Base-by-base conservation (phyloP, 345 rosid species). In the Adansonia digitata region DNA sequence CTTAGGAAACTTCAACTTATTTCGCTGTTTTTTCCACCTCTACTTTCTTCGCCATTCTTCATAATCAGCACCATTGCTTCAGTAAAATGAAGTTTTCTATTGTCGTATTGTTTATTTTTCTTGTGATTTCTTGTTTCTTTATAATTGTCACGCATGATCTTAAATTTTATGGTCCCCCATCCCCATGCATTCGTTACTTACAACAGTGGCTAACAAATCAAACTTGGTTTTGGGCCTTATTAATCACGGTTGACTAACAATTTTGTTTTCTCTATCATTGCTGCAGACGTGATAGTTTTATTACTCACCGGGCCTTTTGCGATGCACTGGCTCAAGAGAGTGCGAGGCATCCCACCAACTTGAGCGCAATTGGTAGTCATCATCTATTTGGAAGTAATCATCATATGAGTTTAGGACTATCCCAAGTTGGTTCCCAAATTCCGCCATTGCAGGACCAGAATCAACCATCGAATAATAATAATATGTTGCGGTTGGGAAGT, bases 271-370 rank as follows among this genome's bases (percentile, higher is more conserved):
- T 8, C 56, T 46, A 20, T 14, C 27, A 12, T 2, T 73, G 18
- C 74, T 73, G 81, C 81, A 93, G 98, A 85, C 88, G 97, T 18
- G 94, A 93, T 81, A 93, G 97, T 74, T 92, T 91, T 78, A 91
- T 92, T 74, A 91, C 97, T 4, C 97, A 92, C 77, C 84, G 96
- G 73, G 97, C 97, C 39, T 92, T 92, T 72, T 92, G 97, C 26
- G 97, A 92, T 61, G 96, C 97, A 37, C 68, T 92, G 78, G 90
- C 94, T 77, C 97, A 88, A 71, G 96, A 92, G 73, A 86, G 84
- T 65, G 91, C 85, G 7, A 87, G 93, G 67, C 88, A 86, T 69
- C 93, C 94, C n/a, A 75, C 87, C 77, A 74, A 77, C 26, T 74
- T 83, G 76, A 81, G 82, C 75, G 85, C 92, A 37, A 77, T 86